Evolutionary conservation across 108 stramenopile species (phyloP).

Genomic region (Pelagomonas calceolata): DNA sequence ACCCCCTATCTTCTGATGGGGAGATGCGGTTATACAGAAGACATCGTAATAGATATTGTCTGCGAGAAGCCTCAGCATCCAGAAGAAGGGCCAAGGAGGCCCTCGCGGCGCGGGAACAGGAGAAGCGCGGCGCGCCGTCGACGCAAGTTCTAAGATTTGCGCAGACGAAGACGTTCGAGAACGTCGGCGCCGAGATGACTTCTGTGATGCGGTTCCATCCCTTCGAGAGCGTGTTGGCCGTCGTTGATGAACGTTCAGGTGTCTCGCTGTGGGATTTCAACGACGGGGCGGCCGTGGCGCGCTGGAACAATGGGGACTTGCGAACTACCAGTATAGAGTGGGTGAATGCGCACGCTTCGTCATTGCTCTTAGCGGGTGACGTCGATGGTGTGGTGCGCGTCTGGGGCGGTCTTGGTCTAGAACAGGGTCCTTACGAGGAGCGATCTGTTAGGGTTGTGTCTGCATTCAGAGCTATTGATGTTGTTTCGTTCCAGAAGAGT

Average conservation of each 20-base stretch:
- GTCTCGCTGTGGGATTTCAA: slow-evolving; percentile 70
- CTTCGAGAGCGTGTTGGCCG: slow-evolving; percentile 73
- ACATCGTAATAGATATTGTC: neutral
- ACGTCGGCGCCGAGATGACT: slow-evolving; percentile 49
- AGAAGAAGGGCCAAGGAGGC: too few relatives aligned
- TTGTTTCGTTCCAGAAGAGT: slow-evolving; percentile 25
- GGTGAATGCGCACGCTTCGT: slow-evolving; percentile 69
- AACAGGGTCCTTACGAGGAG: too few relatives aligned
- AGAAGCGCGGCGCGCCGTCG: neutral
- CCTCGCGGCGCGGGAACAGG: slow-evolving; percentile 8
- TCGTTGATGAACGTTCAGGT: slow-evolving; percentile 57
- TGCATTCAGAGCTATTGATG: too few relatives aligned
- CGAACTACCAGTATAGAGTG: slow-evolving; percentile 73
- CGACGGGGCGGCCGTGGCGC: slow-evolving; percentile 17
- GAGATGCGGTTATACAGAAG: neutral
- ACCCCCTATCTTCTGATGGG: neutral
- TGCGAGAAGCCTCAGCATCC: too few relatives aligned
- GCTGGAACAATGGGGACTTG: slow-evolving; percentile 1
- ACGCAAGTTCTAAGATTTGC: slow-evolving; percentile 39
- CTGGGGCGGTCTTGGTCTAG: slow-evolving; percentile 47
- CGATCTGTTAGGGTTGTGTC: too few relatives aligned
- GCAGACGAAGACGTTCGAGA: slow-evolving; percentile 56
- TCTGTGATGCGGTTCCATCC: slow-evolving; percentile 77
- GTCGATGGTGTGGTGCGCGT: slow-evolving; percentile 84
- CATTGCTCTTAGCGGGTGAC: slow-evolving; percentile 68